Evolutionary conservation across 805 yeast species (phyloP), one percentile per base, ranked within the genome.

Genomic region (Candida fluviatilis): DNA sequence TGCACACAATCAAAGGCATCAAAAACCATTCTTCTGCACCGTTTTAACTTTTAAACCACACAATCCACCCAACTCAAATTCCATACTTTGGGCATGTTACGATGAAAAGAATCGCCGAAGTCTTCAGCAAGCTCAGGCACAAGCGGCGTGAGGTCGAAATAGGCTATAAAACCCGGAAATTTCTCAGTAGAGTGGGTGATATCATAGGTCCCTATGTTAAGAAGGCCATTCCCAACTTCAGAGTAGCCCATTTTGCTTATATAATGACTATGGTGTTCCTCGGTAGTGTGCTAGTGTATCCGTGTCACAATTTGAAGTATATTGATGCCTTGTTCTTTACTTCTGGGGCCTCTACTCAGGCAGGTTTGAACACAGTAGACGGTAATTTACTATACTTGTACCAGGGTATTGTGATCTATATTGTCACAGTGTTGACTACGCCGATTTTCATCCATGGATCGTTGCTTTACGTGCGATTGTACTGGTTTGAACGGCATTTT

Each of bases 371-470:
- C 55, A 83, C 96, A 0, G 68, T 86, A 17, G 78, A 88, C 49
- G 46, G 82, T 27, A 87, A 87, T 55, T 60, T 66, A 0, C 47
- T 90, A 40, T 61, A 71, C 0, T 57, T 84, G 32, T 91, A 82
- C 62, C 99, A 93, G 59, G 98, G 91, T 55, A 74, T 89, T 12
- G 67, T 75, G 7, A 59, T 91, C 2, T 87, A 82, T 54, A 46
- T 85, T 10, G 42, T 78, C 2, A 63, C 90, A 19, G 68, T 78
- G 45, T 49, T 88, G 15, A 76, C 95, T 3, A 89, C 95, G 0
- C 98, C 98, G 1, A 85, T 93, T 15, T 82, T 83, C 54, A 86
- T 95, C 38, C 95, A 93, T 57, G 78, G 95, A 0, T 73, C 76
- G 1, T 65, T 93, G 25, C 80, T 88, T 6, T 78, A 87, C 45